Evolutionary conservation across 139 green algal species (phyloP), one percentile per base, ranked within the genome.

Genomic region (Tetraselmis striata): DNA sequence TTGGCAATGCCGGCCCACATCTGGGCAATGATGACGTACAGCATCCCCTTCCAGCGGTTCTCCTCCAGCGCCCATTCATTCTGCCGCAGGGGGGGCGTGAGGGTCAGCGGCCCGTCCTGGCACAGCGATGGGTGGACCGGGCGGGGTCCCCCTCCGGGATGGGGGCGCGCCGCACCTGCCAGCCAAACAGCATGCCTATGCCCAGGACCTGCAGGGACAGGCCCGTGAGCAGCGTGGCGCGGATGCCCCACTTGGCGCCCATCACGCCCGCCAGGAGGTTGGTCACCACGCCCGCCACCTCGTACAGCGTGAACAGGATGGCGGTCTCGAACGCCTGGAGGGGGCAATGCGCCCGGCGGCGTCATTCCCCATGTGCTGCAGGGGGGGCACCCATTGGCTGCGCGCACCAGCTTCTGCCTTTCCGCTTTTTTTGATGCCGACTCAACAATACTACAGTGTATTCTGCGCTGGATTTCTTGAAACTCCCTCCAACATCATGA

Each of bases 241-340:
- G 94, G 80, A 97, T 95, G 84, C 93, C 94, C 92, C 92, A 97
- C 1, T 81, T 79, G 0, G 94, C 90, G 27, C 92, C 93, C 82
- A 86, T 81, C 28, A 95, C 59, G 26, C 93, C 93, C 1, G 94
- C 94, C 23, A 88, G 32, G 23, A 97, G 83, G 84, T 97, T 97
- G 1, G 93, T 95, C 1, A 93, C 83, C 59, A 96, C 92, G 2
- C 94, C 94, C 75, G 89, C 91, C 31, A 91, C 32, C 89, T 97
- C 94, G 77, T 97, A 97, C 29, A 93, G 80, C 25, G 86, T 91
- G 81, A 97, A 97, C 89, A 96, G 94, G 81, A 93, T 88, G 18
- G 94, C 92, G 32, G 93, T 85, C 80, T 94, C 83, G 79, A 88
- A 84, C 32, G 92, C 74, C 45, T 67, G 45, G 11, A 67, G 45